Evolutionary conservation across 108 stramenopile genomes (phyloP).

Genomic region (Chaetoceros muelleri): DNA sequence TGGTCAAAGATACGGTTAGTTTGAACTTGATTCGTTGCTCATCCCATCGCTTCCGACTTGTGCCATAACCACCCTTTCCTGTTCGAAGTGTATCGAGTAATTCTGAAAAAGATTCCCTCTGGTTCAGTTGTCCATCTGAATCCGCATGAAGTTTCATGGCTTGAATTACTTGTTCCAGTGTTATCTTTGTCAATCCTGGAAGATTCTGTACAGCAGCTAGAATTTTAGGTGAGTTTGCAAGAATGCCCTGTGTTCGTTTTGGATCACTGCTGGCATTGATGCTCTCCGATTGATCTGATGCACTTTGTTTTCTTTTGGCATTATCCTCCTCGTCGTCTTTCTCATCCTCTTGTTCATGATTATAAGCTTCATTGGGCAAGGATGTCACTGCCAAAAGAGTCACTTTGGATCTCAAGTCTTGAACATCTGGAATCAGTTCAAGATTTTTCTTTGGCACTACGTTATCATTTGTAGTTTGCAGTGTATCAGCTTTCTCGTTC

Average conservation of each 20-base stretch:
- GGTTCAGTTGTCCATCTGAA: constrained; percentile 8
- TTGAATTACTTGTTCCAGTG: neutral
- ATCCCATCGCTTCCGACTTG: neutral
- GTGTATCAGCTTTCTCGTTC: neutral
- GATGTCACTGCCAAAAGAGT: constrained; percentile 1
- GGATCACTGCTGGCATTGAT: neutral
- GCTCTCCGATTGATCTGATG: neutral
- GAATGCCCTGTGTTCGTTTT: constrained; percentile 11
- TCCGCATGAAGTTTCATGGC: constrained; percentile 9
- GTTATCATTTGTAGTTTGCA: too few species aligned
- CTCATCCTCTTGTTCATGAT: neutral
- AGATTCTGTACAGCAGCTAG: constrained; percentile 8
- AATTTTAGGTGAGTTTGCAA: constrained; percentile 5
- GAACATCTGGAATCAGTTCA: neutral
- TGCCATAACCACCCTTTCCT: neutral
- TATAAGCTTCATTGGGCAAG: constrained; percentile 5
- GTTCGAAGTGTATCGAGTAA: constrained; percentile 14
- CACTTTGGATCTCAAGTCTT: neutral
- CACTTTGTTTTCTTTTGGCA: neutral
- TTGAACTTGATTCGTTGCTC: neutral
- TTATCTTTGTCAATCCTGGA: constrained; percentile 10
- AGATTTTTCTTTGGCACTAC: too few species aligned
- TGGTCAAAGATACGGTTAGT: constrained; percentile 6
- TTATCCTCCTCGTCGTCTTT: neutral
- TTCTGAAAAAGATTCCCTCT: constrained; percentile 12